A percentile compares a stretch with the other conserved stretches of the same genome.
These are phyloP conservation scores for Phyllosticta citribraziliensis DNA, from an alignment of 2,329 filamentous ascomycete genomes.

Conservation along the genomic window DNA sequence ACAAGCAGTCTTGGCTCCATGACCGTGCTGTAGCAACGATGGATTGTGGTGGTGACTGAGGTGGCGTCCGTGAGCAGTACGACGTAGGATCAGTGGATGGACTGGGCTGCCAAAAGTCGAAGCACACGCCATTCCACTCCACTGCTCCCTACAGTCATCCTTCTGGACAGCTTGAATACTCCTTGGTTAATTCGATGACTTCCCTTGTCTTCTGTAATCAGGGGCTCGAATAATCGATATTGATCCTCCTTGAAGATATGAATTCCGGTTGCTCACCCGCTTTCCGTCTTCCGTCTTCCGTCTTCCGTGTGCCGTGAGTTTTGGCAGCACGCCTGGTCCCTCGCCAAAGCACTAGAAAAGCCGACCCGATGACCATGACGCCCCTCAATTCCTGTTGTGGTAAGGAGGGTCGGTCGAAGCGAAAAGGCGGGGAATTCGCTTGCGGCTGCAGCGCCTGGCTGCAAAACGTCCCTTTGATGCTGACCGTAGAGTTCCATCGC, in stretches of 20 bases:
- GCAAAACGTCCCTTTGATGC: neutral
- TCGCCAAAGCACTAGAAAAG: neutral
- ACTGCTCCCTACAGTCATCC: too few species aligned
- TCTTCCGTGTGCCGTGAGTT: too few species aligned
- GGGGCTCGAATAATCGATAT: too few species aligned
- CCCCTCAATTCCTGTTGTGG: neutral
- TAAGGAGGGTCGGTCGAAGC: neutral
- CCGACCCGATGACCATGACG: neutral
- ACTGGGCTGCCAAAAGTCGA: neutral
- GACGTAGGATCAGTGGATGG: neutral
- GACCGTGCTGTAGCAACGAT: neutral
- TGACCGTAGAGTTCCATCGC: neutral
- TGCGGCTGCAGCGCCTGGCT: neutral
- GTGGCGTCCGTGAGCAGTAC: neutral
- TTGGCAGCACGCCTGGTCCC: neutral
- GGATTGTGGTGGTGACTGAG: neutral
- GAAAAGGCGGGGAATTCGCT: neutral
- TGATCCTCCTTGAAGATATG: too few species aligned
- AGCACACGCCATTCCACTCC: too few species aligned
- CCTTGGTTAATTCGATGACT: too few species aligned
- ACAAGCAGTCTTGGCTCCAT: neutral
- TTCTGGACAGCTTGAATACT: too few species aligned
- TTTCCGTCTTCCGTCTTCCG: too few species aligned
- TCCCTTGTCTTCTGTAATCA: too few species aligned
- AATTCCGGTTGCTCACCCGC: too few species aligned